These are phyloP conservation scores for Edaphochlamys debaryana DNA, from an alignment of 139 green algal species.

Conservation along the genomic window DNA sequence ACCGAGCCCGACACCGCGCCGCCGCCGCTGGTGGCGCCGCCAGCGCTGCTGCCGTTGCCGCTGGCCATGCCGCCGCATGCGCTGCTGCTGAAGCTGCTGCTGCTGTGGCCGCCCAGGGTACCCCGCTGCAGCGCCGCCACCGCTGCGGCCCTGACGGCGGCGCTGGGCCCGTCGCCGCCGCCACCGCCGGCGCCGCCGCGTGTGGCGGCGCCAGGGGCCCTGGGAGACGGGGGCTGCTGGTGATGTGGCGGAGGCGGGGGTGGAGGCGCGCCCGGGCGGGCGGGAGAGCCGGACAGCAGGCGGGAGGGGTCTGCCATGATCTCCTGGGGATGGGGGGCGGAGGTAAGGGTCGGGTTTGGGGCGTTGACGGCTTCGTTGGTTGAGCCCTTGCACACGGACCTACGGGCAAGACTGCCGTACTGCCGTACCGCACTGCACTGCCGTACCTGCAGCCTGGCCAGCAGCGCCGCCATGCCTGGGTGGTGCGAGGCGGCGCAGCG, in stretches of 20 bases:
- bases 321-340: constrained; percentile 3
- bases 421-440: too few species aligned
- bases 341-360: too few species aligned
- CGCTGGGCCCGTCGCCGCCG: too few species aligned
- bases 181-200: neutral
- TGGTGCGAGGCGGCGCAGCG: constrained; percentile 30
- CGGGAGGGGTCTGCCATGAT: constrained; percentile 8
- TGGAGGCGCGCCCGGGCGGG: too few species aligned
- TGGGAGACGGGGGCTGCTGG: too few species aligned
- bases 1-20: neutral
- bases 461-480: constrained; percentile 36
- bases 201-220: too few species aligned
- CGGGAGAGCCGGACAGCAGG: too few species aligned
- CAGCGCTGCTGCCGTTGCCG: neutral
- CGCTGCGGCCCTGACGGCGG: too few species aligned
- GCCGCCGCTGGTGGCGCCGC: neutral
- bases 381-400: too few species aligned
- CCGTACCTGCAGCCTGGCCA: constrained; percentile 17
- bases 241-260: too few species aligned
- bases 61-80: neutral
- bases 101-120: neutral
- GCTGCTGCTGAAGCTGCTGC: neutral
- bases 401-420: too few species aligned
- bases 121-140: neutral
- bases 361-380: too few species aligned